Evolutionary conservation across 2,329 filamentous ascomycete genomes (phyloP), one percentile per base, ranked within the genome.

Genomic region (Penicillium freii): DNA sequence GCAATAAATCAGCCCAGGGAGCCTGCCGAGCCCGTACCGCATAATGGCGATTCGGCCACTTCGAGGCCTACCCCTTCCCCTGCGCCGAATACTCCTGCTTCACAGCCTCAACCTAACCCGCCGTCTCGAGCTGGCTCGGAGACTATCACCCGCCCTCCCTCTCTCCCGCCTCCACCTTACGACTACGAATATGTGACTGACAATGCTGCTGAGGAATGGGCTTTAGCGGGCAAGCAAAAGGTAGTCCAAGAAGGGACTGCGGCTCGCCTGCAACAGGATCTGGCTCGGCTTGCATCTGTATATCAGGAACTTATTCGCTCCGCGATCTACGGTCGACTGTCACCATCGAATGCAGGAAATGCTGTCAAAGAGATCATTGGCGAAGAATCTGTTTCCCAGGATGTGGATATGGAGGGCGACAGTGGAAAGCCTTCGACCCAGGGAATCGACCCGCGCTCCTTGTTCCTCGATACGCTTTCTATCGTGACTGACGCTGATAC

Each of bases 261-360:
- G 64, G 87, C 88, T 47, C 84, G 86, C 65, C 77, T 84, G 36
- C 83, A 88, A 62, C 85, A 89, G 63, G 87, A 95, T 68, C 78
- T 84, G 8, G 80, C 87, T 45, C 84, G 86, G 56, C 78, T 96
- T 38, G 86, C 87, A 31, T 83, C 83, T 15, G 78, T 96, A 23
- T 91, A 92, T 65, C 91, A 96, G 76, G 94, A 99, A 72, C 83
- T 97, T 38, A 84, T 94, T 36, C 86, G 88, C 60, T 86, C 90
- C 34, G 87, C 88, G 19, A 76, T 95, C 13, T 87, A 91, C 68
- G 83, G 81, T 42, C 84, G 87, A 48, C 75, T 97, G 45, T 80
- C 83, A 39, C 80, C 90, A 2, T 71, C 75, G 6, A 88, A 92
- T 66, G 87, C 90, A 47, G 93, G 92, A 27, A 78, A 76, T 21